These are phyloP conservation scores for Tolypocladium cylindrosporum DNA, from an alignment of 2,329 filamentous ascomycete genomes.

Conservation along the genomic window DNA sequence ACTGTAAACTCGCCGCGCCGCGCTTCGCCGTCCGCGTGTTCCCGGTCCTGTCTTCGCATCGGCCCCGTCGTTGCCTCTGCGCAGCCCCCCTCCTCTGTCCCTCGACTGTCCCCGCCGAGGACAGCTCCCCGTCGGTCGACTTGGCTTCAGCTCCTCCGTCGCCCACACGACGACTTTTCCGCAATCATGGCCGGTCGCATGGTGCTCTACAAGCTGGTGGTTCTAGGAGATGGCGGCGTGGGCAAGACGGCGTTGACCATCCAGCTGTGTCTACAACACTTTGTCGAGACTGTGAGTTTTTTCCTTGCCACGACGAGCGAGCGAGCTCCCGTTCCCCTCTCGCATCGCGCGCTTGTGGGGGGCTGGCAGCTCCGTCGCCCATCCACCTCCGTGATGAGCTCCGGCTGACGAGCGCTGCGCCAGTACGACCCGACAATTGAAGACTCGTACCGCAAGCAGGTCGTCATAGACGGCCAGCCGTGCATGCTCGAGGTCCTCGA, in stretches of 20 bases:
- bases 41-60: not conserved
- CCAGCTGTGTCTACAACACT: slow-evolving; percentile 95
- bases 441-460: slow-evolving; percentile 80
- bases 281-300: slow-evolving; percentile 74
- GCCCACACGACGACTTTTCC: slow-evolving; percentile 9
- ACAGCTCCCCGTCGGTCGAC: not conserved
- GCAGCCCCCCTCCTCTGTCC: not conserved
- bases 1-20: slow-evolving; percentile 1
- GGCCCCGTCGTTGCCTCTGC: not conserved
- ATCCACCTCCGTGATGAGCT: not conserved
- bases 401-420: slow-evolving; percentile 2
- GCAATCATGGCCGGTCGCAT: slow-evolving; percentile 76
- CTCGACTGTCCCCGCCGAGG: not conserved
- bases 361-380: not conserved
- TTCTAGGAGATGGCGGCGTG: slow-evolving; percentile 87
- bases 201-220: slow-evolving; percentile 93
- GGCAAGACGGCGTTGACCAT: slow-evolving; percentile 92
- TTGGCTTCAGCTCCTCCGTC: not conserved
- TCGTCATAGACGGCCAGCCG: slow-evolving; percentile 87
- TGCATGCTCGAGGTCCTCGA: slow-evolving; percentile 98
- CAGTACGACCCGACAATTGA: slow-evolving; percentile 83
- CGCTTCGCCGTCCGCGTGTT: not conserved
- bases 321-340: not conserved
- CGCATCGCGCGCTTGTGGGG: not conserved
- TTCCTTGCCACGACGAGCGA: not conserved